Percentiles rank a stretch among this genome's conserved stretches.
Evolutionary conservation across 257 asterid species (phyloP).

Genomic region (Nemophila menziesii): DNA sequence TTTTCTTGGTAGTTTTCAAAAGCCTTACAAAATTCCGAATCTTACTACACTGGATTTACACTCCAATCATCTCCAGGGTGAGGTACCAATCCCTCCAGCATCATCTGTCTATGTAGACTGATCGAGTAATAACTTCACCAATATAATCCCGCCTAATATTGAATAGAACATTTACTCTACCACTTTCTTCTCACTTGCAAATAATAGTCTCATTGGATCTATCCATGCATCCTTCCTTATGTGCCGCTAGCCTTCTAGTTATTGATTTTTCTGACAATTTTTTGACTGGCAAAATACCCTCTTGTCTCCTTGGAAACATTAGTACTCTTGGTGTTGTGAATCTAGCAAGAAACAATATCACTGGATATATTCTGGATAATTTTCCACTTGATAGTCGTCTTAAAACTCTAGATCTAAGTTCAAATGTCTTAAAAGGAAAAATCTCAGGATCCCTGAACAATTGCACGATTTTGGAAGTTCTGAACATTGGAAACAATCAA

Average conservation of each 20-base stretch:
- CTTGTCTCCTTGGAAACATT: constrained; percentile 8
- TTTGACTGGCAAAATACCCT: constrained; percentile 6
- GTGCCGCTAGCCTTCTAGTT: background rate
- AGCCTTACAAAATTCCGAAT: background rate
- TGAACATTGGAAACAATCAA: constrained; percentile 8
- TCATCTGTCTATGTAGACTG: constrained; percentile 3
- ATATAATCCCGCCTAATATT: constrained; percentile 3
- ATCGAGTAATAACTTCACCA: constrained; percentile 4
- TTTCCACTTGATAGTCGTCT: constrained; percentile 2
- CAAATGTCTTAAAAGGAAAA: constrained; percentile 8
- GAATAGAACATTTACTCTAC: background rate
- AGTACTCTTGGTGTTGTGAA: background rate
- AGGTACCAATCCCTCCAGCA: constrained; percentile 5
- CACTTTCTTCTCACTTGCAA: constrained; percentile 4
- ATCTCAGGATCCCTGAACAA: background rate
- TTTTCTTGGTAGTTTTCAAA: background rate
- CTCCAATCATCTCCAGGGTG: constrained; percentile 5
- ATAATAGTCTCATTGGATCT: background rate
- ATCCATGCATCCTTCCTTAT: constrained; percentile 5
- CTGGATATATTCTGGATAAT: constrained; percentile 2
- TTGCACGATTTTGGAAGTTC: constrained; percentile 3
- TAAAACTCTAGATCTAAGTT: constrained; percentile 8
- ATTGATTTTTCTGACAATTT: constrained; percentile 6
- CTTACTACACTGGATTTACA: constrained; percentile 3
- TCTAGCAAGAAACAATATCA: constrained; percentile 1